Conservation (phyloP, 2,329 filamentous ascomycete species). For the Calonectria pteridis region DNA sequence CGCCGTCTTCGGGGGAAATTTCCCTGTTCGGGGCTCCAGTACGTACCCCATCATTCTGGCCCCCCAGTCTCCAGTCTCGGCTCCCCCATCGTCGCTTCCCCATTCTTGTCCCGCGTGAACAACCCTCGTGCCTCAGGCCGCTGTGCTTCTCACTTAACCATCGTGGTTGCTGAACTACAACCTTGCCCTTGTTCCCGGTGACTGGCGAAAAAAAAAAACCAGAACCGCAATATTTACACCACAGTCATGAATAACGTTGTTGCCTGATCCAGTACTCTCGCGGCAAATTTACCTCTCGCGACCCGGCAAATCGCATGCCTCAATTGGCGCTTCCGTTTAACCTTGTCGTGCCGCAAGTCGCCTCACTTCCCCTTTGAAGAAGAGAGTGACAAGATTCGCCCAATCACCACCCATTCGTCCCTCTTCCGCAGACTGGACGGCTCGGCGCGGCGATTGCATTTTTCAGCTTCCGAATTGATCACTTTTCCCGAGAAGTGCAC, state of each 20-base stretch:
- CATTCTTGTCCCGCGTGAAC: conserved; percentile 33
- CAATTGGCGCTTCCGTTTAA: conserved; percentile 8
- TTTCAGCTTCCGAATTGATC: conserved; percentile 3
- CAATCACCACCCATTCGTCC: neutral
- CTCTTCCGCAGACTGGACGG: neutral
- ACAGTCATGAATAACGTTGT: conserved; percentile 3
- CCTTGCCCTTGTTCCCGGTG: conserved; percentile 4
- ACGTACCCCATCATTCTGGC: conserved; percentile 13
- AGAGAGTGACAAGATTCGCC: neutral
- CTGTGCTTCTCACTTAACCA: conserved; percentile 3
- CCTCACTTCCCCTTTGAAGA: conserved; percentile 21
- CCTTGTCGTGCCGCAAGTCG: conserved; percentile 23
- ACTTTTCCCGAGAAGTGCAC: neutral
- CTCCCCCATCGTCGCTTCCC: conserved; percentile 25
- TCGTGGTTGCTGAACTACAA: conserved; percentile 16
- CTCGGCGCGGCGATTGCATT: neutral
- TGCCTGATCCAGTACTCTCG: neutral
- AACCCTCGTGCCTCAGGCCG: conserved; percentile 31
- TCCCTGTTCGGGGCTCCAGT: conserved; percentile 31
- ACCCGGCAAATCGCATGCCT: neutral
- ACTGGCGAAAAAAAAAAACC: conserved; percentile 2
- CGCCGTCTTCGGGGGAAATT: conserved; percentile 36
- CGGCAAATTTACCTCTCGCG: neutral
- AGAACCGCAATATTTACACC: neutral
- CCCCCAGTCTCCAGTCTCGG: neutral